A percentile compares a stretch with the other conserved stretches of the same genome.
Evolutionary conservation across 305 asterid species (phyloP).

Genomic region (Fraxinus latifolia): DNA sequence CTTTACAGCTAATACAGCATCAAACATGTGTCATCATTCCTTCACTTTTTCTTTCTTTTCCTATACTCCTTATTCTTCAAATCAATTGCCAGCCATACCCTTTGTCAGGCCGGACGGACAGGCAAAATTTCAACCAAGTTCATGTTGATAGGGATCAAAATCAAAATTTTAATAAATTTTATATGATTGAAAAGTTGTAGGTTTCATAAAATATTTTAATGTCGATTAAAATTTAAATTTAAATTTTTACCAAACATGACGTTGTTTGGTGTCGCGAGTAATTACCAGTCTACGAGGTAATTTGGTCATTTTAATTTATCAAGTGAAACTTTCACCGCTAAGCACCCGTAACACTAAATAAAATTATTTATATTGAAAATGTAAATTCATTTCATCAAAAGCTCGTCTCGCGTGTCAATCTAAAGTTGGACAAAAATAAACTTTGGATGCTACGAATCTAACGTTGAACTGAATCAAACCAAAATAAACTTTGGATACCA

Average conservation of each 20-base stretch:
- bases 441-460: background rate
- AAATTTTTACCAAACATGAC: too few relatives aligned
- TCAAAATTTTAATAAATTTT: too few relatives aligned
- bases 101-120: background rate
- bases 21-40: background rate
- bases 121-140: background rate
- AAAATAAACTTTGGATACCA: background rate
- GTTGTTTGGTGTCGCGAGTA: background rate
- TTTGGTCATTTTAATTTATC: background rate
- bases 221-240: too few relatives aligned
- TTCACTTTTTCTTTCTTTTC: background rate
- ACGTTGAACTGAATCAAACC: background rate
- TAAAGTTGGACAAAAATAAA: background rate
- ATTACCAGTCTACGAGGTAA: background rate
- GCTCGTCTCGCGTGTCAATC: background rate
- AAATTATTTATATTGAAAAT: background rate
- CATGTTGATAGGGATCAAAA: background rate
- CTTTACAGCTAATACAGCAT: constrained; percentile 9
- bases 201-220: too few relatives aligned
- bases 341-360: background rate
- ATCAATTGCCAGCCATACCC: background rate
- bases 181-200: too few relatives aligned
- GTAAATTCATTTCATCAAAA: background rate
- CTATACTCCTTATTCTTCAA: background rate
- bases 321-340: too few relatives aligned